Evolutionary conservation across 1,284 basidiomycete species (phyloP), one percentile per base, ranked within the genome.

Genomic region (Irpex lacteus): DNA sequence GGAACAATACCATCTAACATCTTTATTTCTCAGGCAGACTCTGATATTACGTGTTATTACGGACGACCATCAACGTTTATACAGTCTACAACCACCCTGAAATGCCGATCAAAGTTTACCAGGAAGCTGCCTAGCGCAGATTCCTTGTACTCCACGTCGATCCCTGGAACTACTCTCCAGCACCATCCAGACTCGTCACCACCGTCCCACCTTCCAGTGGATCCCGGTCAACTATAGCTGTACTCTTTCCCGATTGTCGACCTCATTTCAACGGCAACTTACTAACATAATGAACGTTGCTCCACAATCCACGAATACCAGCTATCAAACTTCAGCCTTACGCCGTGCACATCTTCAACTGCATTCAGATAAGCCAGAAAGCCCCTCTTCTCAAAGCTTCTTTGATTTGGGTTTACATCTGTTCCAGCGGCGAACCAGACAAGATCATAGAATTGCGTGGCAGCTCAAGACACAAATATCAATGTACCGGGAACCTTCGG

Each of bases 351-450:
- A 52, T 52, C 50, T 7, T 52, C 50, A 7, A n/a, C 11, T 52
- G 8, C 11, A 56, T 56, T 56, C 26, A 56, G 54, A 56, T 56
- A 56, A 56, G 54, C 54, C 54, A 18, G 7, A 56, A 56, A 9
- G 15, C 40, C 11, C 15, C 8, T 44, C 40, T 44, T 44, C 40
- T 44, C 15, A 15, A 44, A 11, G 5, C 15, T 15, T 44, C 40
- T 44, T 15, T 44, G 11, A 44, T 11, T 44, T 44, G 15, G 40
- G 40, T 15, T 44, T 9, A 44, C 40, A 44, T 44, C 40, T 44
- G 11, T 44, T 15, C 40, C 40, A 44, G 8, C 40, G 40, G 40
- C 15, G 40, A 44, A 26, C 26, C 26, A 26, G 26, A 26, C 26
- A 26, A 26, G 26, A 26, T 3, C 26, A 26, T 26, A 26, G 26